Evolutionary conservation across 441 rosid genomes (phyloP).

Genomic region (Syzygium malaccense): DNA sequence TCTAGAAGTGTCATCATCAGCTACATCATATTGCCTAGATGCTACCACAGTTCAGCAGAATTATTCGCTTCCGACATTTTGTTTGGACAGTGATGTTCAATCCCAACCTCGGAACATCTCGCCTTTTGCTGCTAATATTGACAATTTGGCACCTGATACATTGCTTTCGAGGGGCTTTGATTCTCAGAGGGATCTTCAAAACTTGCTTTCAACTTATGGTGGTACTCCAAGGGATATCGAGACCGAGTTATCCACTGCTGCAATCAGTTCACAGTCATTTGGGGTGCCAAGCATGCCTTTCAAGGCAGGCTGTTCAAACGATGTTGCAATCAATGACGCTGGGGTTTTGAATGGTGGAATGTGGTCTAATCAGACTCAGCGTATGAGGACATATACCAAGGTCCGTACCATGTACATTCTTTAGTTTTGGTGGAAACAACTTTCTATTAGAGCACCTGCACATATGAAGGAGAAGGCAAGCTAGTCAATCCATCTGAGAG

Average conservation of each 20-base stretch:
- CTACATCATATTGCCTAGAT: constrained; percentile 86
- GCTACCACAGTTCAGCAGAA: constrained; percentile 65
- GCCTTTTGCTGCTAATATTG: constrained; percentile 57
- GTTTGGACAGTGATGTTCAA: constrained; percentile 75
- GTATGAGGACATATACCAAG: constrained; percentile 94
- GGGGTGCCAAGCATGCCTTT: constrained; percentile 74
- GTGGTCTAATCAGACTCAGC: constrained; percentile 82
- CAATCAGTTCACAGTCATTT: constrained; percentile 82
- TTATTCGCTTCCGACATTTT: constrained; percentile 54
- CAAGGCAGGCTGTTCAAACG: constrained; percentile 70
- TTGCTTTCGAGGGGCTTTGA: constrained; percentile 72
- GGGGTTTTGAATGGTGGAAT: constrained; percentile 71
- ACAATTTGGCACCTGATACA: constrained; percentile 64
- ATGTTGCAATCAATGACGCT: constrained; percentile 62
- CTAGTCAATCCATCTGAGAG: not conserved
- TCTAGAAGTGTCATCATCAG: constrained; percentile 91
- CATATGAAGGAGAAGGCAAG: not conserved
- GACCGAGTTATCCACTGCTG: constrained; percentile 92
- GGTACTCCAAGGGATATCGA: constrained; percentile 74
- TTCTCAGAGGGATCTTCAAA: constrained; percentile 90
- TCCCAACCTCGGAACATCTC: constrained; percentile 60
- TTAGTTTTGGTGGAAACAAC: not conserved
- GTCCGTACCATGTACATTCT: constrained; percentile 24
- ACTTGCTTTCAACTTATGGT: constrained; percentile 78
- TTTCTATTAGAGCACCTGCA: not conserved